Base-by-base conservation (phyloP, 2,329 filamentous ascomycete genomes). In the Akanthomyces uredinophilus region DNA sequence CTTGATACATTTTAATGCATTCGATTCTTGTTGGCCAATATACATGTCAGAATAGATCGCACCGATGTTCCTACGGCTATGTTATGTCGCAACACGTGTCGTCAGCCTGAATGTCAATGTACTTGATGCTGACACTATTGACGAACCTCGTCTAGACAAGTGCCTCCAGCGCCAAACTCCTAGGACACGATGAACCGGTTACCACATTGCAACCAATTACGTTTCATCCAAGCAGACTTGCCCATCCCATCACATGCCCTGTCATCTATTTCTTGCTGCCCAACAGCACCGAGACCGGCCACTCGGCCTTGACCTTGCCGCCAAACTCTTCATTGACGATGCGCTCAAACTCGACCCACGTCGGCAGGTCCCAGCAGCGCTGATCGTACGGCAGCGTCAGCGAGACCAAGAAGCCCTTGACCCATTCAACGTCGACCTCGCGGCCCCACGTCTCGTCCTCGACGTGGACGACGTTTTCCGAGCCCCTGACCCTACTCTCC, bases 241-340 rank as follows among this genome's bases (percentile, higher is more conserved):
- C 14, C 37, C 32, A 35, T 35, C 32, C 10, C 32, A 11, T 1
- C 7, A 5, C 32, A 35, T 35, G 32, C 32, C 14, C 37, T 10
- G 37, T 16, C 37, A 3, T 44, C 32, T 53, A 39, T 22, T 37
- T 53, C 35, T 24, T 37, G 7, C 18, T 53, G 18, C 29, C 50
- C 10, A 53, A 5, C 35, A 53, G 50, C 11, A 37, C 6, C 5
- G 16, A 53, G 1, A 35, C 52, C 5, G 52, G 35, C 35, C 35
- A 55, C 37, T 55, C 37, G 24, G 52, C 52, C n/a, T 4, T 41
- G 24, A 55, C 35, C 35, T 27, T 41, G 39, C 52, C 52, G 14
- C 39, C 52, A 43, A 16, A 41, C 52, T 55, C 52, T 63, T 63
- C 57, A 13, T 55, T 43, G 7, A 55, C 29, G 52, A 44, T 20